Conservation (phyloP, 169 alveolate species). For the Plasmodium reichenowi region DNA sequence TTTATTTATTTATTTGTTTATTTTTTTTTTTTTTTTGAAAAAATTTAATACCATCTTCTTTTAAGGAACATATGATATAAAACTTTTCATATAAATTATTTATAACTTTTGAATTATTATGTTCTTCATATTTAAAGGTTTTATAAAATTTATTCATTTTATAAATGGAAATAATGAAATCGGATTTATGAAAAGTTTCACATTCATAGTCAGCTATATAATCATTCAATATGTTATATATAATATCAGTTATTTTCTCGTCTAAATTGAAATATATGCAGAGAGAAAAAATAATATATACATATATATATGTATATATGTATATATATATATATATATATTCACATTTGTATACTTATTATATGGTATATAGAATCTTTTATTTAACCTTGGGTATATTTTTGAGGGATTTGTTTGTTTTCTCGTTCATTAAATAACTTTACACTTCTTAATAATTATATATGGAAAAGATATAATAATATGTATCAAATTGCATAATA, state of each 20-base stretch:
- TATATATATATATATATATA: not conserved
- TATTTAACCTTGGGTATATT: constrained; percentile 21
- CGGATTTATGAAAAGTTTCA: constrained; percentile 8
- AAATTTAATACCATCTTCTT: constrained; percentile 36
- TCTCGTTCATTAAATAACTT: constrained; percentile 17
- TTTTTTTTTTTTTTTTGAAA: no score
- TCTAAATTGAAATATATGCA: constrained; percentile 23
- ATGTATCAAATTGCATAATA: no score
- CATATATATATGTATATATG: no score
- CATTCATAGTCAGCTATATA: constrained; percentile 20
- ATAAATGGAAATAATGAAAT: not conserved
- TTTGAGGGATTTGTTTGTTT: not conserved
- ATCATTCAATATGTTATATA: constrained; percentile 19
- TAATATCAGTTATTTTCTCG: constrained; percentile 34
- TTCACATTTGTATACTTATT: not conserved
- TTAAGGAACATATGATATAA: constrained; percentile 30
- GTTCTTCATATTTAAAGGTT: constrained; percentile 1
- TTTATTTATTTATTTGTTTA: not conserved
- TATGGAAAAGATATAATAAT: not conserved
- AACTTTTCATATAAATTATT: constrained; percentile 60
- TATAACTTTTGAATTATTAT: constrained; percentile 8
- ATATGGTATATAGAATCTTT: not conserved
- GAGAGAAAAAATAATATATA: not conserved
- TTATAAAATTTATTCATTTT: constrained; percentile 12
- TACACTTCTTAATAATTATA: constrained; percentile 13